Conservation (phyloP, 2,329 filamentous ascomycete genomes). For the Aspergillus pseudonomiae region DNA sequence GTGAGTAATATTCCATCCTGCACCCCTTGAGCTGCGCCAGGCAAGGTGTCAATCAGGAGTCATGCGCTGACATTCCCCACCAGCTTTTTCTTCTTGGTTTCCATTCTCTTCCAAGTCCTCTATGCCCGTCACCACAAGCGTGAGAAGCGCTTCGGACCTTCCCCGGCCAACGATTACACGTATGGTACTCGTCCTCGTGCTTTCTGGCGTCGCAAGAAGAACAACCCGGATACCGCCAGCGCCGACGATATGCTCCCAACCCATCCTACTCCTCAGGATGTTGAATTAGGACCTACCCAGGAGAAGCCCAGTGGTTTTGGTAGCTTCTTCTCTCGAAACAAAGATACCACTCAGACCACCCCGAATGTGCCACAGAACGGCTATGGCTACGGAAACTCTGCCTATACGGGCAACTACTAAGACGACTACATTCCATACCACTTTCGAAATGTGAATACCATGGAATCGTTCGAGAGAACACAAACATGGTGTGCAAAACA, state of each 20-base stretch:
- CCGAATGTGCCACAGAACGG: conserved; percentile 15
- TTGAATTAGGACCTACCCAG: conserved; percentile 32
- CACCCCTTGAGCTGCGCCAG: not conserved
- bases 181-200: conserved; percentile 51
- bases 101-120: conserved; percentile 68
- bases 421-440: not conserved
- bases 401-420: conserved; percentile 36
- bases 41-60: not conserved
- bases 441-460: not conserved
- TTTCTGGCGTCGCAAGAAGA: conserved; percentile 49
- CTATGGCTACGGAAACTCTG: conserved; percentile 36
- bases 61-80: conserved; percentile 6
- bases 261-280: conserved; percentile 44
- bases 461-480: not conserved
- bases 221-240: conserved; percentile 39
- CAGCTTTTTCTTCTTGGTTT: conserved; percentile 75
- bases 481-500: not conserved
- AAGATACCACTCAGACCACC: conserved; percentile 15
- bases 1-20: conserved; percentile 50
- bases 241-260: conserved; percentile 40
- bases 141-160: conserved; percentile 71
- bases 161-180: conserved; percentile 70
- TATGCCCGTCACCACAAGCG: conserved; percentile 73
- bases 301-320: conserved; percentile 16
- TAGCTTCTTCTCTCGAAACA: conserved; percentile 29